phyloP scores from a whole-genome alignment of 2,329 filamentous ascomycete genomes.

The Aaosphaeria arxii region DNA sequence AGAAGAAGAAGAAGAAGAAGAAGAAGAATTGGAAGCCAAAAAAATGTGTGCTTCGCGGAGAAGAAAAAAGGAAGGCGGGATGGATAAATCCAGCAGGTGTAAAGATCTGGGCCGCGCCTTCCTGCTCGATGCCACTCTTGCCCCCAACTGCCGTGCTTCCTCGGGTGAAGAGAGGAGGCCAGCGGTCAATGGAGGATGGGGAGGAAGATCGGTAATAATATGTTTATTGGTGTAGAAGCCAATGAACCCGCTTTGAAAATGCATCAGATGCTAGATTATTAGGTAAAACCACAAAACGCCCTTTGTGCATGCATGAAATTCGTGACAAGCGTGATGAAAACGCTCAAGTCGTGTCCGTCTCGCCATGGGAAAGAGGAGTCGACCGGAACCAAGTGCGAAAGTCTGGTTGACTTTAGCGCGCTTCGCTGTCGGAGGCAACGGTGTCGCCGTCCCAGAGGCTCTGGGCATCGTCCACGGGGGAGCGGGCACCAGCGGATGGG shows the following conservation, averaged over 20 bases:
- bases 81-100: no score
- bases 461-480: constrained; percentile 56
- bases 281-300: constrained; percentile 17
- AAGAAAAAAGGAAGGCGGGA: constrained; percentile 10
- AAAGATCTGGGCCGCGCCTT: no score
- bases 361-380: constrained; percentile 22
- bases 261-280: constrained; percentile 25
- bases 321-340: constrained; percentile 25
- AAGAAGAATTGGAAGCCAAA: background rate
- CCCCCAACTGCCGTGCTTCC: no score
- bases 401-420: constrained; percentile 3
- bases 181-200: background rate
- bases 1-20: background rate
- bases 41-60: constrained; percentile 6
- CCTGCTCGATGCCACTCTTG: no score
- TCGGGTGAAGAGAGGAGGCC: constrained; percentile 7
- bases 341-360: constrained; percentile 13
- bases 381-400: constrained; percentile 16
- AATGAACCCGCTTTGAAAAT: constrained; percentile 14
- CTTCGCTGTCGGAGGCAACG: constrained; percentile 46
- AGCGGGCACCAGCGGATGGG: constrained; percentile 48
- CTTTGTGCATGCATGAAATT: constrained; percentile 35
- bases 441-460: constrained; percentile 58
- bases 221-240: background rate
- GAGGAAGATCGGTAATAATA: background rate